phyloP scores from a whole-genome alignment of 2,329 filamentous ascomycete species.

The Cryphonectria carpinicola region DNA sequence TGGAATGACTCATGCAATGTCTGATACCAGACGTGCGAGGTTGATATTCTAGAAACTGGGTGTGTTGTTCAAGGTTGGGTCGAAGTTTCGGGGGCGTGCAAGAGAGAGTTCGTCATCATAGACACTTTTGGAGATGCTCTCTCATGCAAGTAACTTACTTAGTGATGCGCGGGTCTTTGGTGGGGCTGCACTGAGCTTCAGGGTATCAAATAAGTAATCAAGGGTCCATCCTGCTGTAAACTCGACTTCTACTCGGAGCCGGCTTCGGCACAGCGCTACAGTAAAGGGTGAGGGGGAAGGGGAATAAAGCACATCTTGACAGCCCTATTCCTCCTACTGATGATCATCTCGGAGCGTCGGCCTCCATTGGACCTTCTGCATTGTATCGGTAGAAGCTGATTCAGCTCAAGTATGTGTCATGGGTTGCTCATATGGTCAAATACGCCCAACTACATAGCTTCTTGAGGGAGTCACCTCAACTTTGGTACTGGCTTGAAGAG shows the following conservation, averaged over 20 bases:
- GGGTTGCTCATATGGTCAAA: not conserved
- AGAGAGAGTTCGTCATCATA: slow-evolving; percentile 6
- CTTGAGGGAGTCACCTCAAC: not conserved
- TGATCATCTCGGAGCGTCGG: not conserved
- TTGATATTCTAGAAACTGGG: not conserved
- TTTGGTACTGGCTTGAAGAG: not conserved
- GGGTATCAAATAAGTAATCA: not conserved
- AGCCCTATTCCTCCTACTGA: not conserved
- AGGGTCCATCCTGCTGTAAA: slow-evolving; percentile 10
- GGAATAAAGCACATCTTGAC: not conserved
- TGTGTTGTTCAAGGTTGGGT: not conserved
- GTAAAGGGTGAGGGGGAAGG: not conserved
- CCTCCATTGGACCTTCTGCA: not conserved
- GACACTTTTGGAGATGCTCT: not conserved
- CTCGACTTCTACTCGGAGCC: slow-evolving; percentile 1
- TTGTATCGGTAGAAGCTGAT: not conserved
- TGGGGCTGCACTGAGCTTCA: not conserved
- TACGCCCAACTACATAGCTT: no score
- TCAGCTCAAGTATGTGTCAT: not conserved
- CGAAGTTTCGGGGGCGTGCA: not conserved
- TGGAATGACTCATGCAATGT: not conserved
- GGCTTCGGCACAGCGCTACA: slow-evolving; percentile 16
- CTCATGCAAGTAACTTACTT: not conserved
- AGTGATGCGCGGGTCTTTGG: not conserved
- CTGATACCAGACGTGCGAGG: not conserved